Conservation (phyloP, 1,284 basidiomycete species). For the Malassezia equina region DNA sequence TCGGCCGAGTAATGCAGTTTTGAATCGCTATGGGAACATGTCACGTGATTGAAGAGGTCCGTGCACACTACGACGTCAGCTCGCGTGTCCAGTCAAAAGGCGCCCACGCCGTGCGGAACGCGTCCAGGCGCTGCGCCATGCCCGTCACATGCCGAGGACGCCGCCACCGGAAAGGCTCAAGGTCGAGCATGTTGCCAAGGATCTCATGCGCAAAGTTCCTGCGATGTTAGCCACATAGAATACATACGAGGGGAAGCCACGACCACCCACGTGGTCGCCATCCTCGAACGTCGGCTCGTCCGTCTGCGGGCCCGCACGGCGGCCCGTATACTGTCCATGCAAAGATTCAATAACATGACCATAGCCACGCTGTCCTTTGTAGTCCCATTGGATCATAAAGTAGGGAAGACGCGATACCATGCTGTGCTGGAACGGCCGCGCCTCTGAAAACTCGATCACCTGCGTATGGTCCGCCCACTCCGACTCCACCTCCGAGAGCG, state of each 20-base stretch:
- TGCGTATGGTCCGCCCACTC: conserved; percentile 98
- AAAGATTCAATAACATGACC: conserved; percentile 59
- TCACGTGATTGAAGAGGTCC: conserved; percentile 5
- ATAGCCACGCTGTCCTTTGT: conserved; percentile 66
- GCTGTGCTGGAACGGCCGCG: conserved; percentile 26
- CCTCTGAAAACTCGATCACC: conserved; percentile 74
- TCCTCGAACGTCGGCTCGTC: conserved; percentile 53
- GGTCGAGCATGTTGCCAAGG: conserved; percentile 76
- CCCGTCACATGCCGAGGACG: conserved; percentile 55
- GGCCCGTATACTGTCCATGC: conserved; percentile 53
- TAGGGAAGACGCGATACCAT: conserved; percentile 93
- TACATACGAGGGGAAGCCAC: conserved; percentile 41
- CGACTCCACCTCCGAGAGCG: conserved; percentile 74
- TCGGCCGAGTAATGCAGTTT: conserved; percentile 19
- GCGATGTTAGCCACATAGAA: background rate
- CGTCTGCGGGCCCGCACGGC: conserved; percentile 55
- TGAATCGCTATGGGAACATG: conserved; percentile 7
- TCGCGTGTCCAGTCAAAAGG: conserved; percentile 49
- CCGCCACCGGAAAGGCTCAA: conserved; percentile 79
- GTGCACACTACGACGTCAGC: conserved; percentile 15
- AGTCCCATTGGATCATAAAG: conserved; percentile 96
- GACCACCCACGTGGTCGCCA: conserved; percentile 73
- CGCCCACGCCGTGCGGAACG: conserved; percentile 57
- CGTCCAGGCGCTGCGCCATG: conserved; percentile 54
- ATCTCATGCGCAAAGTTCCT: conserved; percentile 75